Conservation (phyloP, 306 rosid genomes). For the Prunus kanzakura region DNA sequence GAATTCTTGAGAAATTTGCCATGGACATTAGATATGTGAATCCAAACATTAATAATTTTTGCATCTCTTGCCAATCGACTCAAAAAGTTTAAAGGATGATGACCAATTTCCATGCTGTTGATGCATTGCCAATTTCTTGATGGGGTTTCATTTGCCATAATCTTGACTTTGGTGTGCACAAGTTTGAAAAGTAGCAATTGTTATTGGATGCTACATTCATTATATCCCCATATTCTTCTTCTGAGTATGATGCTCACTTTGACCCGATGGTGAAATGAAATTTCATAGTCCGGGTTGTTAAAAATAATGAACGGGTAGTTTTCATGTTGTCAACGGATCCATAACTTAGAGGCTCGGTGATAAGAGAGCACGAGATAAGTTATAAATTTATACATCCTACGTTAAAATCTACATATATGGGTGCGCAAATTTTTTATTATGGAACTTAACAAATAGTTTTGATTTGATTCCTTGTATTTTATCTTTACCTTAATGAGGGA, state of each 20-base stretch:
- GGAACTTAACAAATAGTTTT: neutral
- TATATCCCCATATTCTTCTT: neutral
- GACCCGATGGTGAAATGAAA: neutral
- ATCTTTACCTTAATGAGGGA: neutral
- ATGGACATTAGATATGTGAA: no score
- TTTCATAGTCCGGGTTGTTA: neutral
- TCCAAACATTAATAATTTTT: no score
- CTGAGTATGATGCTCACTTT: neutral
- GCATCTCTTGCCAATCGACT: no score
- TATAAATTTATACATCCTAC: neutral
- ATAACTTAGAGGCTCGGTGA: no score
- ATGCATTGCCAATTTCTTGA: neutral
- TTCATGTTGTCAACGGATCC: no score
- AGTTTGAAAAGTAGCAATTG: neutral
- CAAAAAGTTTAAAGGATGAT: neutral
- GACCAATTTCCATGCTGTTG: neutral
- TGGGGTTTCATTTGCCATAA: neutral
- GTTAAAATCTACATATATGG: neutral
- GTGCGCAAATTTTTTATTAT: neutral
- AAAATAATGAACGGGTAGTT: neutral
- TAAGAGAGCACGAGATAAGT: neutral
- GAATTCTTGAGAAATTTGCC: no score
- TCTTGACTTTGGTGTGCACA: neutral
- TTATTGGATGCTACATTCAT: neutral
- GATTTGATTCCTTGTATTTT: neutral